phyloP scores from a whole-genome alignment of 2,329 filamentous ascomycete genomes.

The Epichloe aotearoae region DNA sequence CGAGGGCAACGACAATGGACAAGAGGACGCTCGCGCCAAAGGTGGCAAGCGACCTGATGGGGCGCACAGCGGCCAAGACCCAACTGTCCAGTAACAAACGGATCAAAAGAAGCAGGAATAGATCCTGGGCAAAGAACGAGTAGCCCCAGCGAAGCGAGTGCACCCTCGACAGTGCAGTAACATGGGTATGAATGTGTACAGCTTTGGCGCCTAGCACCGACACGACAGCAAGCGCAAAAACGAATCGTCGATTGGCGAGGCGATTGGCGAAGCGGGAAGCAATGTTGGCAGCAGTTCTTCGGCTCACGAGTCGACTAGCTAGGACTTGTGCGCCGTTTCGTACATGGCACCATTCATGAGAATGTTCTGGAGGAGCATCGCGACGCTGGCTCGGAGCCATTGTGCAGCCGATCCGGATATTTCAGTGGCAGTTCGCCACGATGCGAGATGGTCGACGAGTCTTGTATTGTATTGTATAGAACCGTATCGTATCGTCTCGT shows the following conservation, averaged over 20 bases:
- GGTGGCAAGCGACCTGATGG: slow-evolving; percentile 4
- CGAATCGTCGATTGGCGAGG: slow-evolving; percentile 16
- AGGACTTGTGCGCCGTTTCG: neutral
- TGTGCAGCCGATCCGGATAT: neutral
- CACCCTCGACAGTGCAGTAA: slow-evolving; percentile 13
- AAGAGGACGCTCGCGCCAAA: slow-evolving; percentile 8
- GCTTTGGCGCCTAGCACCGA: slow-evolving; percentile 16
- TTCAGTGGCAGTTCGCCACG: neutral
- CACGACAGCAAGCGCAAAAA: slow-evolving; percentile 16
- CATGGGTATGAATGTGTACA: slow-evolving; percentile 17
- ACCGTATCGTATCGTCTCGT: neutral
- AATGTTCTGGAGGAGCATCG: neutral
- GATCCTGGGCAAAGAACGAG: slow-evolving; percentile 21
- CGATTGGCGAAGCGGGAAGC: slow-evolving; percentile 13
- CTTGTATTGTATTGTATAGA: neutral
- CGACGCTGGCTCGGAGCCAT: neutral
- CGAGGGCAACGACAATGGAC: slow-evolving; percentile 12
- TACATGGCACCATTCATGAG: neutral
- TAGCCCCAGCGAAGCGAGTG: slow-evolving; percentile 17
- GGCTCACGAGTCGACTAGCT: neutral
- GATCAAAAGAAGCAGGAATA: slow-evolving; percentile 16
- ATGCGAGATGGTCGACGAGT: neutral
- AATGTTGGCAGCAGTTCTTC: neutral
- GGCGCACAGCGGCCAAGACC: slow-evolving; percentile 4
- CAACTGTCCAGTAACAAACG: slow-evolving; percentile 16